Base-by-base conservation (phyloP, 2,329 filamentous ascomycete species). In the Ceratocystis destructans region DNA sequence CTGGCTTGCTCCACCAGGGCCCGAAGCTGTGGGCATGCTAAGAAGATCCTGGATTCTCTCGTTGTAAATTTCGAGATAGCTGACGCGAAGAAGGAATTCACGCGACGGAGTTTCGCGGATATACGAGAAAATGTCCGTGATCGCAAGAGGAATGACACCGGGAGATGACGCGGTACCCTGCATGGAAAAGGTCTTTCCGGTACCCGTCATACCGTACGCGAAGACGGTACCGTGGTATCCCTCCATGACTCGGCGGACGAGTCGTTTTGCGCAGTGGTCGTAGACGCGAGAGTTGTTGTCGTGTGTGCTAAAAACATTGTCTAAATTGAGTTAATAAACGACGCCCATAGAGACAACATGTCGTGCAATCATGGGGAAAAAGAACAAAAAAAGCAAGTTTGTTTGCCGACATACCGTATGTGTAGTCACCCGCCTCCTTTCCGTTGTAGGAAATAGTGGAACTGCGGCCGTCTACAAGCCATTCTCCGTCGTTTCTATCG, bases 121-220 rank as follows among this genome's bases (percentile, higher is more conserved):
- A 75, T 96, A 99, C 0, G 94, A 97, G 76, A 99, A 99, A 64
- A 99, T 99, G 73, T 99, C 94, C 69, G 94, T 97, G 71, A 99
- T 97, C 48, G 94, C 94, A 48, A 97, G 80, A 5, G 94, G 94
- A 66, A 99, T 99, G 33, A 99, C 94, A 77, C 94, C 94, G 0
- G 94, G 94, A 48, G 91, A 96, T 2, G 89, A 90, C 59, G 92
- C 91, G 10, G 94, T 99, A 71, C 94, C 94, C 78, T 99, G 94
- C 94, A 99, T 99, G 48, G 93, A 97, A 75, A 97, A 99, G 0
- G 94, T 99, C 79, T 99, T 99, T 71, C 94, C 94, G 0, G 94
- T 97, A 69, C 94, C 94, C 97, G 94, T 99, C 92, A 97, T 97
- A 73, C 94, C 94, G 75, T 99, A 99, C 20, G 93, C 93, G 74